Evolutionary conservation across 352 stramenopile genomes (phyloP), one percentile per base, ranked within the genome.

Genomic region (Globisporangium nunn): DNA sequence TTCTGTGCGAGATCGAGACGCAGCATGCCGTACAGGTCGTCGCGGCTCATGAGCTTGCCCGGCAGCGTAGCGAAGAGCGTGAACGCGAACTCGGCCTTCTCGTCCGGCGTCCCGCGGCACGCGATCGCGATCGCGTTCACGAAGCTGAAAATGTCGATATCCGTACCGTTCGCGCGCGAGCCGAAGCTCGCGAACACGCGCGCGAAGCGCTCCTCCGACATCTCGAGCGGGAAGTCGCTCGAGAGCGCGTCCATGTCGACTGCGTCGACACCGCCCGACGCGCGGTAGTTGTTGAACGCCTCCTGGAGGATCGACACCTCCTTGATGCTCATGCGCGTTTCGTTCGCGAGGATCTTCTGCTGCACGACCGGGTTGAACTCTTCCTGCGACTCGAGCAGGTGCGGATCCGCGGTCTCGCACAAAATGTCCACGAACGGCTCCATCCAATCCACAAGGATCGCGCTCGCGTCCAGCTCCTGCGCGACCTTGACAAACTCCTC

Each of bases 101-200:
- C 83, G 33, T 91, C 72, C 0, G 55, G 59, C 1, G 70, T 87
- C 8, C 85, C 83, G 41, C 85, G 78, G 46, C 85, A 93, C 1
- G 85, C 78, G 51, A 89, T 85, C 40, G 78, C 80, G 28, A 95
- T 67, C 8, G 80, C 78, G 56, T 88, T 85, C 12, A 95, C 83
- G 62, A 95, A 95, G 58, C 77, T 90, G 56, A 95, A 95, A 35
- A 95, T 72, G 33, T 93, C 85, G 52, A 95, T 91, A 50, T 93
- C 83, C 10, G 67, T 60, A 12, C 83, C 83, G 53, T 90, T 92
- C 1, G 85, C 85, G 6, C 85, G 81, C 28, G 75, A 75, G 0
- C 85, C 85, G 70, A 93, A 93, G 57, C 70, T 89, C 3, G 76
- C 66, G 59, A 95, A 95, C 17, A 93, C 79, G 3, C 76, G 80